A percentile compares a stretch with the other conserved stretches of the same genome.
Conservation (phyloP, 2,329 filamentous ascomycete species). For the Trichoderma sp. region DNA sequence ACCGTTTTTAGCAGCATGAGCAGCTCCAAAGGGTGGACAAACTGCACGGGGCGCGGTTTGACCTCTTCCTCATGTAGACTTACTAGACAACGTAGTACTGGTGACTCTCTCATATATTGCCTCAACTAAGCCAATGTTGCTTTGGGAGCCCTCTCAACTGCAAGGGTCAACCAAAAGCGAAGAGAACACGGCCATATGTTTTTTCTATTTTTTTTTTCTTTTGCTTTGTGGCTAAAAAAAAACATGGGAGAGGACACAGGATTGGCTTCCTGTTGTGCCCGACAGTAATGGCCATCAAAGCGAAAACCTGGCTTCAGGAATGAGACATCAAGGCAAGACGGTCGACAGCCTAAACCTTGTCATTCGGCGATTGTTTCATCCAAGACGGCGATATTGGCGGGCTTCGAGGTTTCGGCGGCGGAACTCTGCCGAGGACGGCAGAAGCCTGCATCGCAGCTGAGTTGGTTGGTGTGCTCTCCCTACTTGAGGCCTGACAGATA, state of each 20-base stretch:
- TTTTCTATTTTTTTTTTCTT: too few species aligned
- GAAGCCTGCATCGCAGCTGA: not conserved
- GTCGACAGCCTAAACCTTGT: not conserved
- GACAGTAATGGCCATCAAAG: not conserved
- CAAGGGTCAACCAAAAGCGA: not conserved
- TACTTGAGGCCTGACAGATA: not conserved
- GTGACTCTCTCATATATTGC: not conserved
- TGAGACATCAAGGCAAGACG: not conserved
- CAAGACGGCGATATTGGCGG: not conserved
- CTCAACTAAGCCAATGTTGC: not conserved
- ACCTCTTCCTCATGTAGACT: too few species aligned
- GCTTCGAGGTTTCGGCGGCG: not conserved
- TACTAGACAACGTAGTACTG: not conserved
- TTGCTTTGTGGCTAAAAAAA: too few species aligned
- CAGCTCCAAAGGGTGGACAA: too few species aligned
- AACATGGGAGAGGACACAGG: too few species aligned
- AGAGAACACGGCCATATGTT: too few species aligned
- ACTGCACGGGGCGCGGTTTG: not conserved
- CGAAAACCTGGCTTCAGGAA: not conserved
- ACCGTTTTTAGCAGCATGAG: not conserved
- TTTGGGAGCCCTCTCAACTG: too few species aligned
- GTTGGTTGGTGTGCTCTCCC: not conserved
- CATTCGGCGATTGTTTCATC: not conserved
- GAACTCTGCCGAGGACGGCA: not conserved
- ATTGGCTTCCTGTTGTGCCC: not conserved